Percentiles rank a stretch among this genome's conserved stretches.
Conservation (phyloP, 2,329 filamentous ascomycete species). For the Colletotrichum karsti region DNA sequence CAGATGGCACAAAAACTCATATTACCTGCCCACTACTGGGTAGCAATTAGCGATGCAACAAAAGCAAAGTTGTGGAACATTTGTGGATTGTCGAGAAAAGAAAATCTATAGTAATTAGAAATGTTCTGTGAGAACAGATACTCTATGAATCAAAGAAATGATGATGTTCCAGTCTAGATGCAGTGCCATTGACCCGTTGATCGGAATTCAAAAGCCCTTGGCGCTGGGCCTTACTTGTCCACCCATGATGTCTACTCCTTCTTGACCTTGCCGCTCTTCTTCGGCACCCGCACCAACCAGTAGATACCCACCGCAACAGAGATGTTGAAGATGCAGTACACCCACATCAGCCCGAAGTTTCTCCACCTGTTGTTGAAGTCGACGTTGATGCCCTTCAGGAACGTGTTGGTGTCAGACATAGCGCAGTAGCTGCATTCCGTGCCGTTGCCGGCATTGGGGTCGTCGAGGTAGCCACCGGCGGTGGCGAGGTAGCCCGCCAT, state of each 20-base stretch:
- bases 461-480: conserved; percentile 22
- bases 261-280: conserved; percentile 5
- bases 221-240: too few relatives aligned
- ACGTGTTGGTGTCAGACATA: conserved; percentile 44
- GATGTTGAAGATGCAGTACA: conserved; percentile 59
- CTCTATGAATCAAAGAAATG: too few relatives aligned
- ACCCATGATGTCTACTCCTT: neutral
- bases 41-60: too few relatives aligned
- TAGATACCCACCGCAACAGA: conserved; percentile 55
- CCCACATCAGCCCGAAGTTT: conserved; percentile 63
- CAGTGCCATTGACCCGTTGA: too few relatives aligned
- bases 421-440: conserved; percentile 53
- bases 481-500: conserved; percentile 13
- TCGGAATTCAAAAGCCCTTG: too few relatives aligned
- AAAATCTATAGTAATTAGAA: too few relatives aligned
- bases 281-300: conserved; percentile 48
- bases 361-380: conserved; percentile 60
- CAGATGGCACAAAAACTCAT: too few relatives aligned
- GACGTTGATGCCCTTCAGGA: conserved; percentile 48
- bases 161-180: too few relatives aligned
- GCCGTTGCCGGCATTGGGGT: conserved; percentile 40
- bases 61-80: too few relatives aligned
- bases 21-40: too few relatives aligned
- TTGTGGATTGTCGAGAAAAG: too few relatives aligned
- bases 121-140: too few relatives aligned